These are phyloP conservation scores for Cadophora sp. DNA, from an alignment of 2,329 filamentous ascomycete species.

Conservation along the genomic window DNA sequence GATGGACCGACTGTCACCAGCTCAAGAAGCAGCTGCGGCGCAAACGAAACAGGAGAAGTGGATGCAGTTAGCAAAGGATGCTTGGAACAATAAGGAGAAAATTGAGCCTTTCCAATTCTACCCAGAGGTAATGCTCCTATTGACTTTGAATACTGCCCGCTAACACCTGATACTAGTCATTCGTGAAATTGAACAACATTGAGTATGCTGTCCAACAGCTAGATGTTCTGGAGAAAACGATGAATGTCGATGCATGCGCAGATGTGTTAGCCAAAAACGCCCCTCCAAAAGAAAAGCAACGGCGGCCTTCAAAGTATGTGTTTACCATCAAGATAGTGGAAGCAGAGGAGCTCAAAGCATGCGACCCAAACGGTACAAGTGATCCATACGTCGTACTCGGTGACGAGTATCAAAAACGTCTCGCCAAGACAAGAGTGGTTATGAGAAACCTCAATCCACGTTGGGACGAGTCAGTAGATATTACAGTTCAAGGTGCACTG, in stretches of 20 bases:
- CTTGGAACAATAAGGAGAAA: conserved; percentile 90
- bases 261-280: conserved; percentile 79
- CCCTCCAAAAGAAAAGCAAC: conserved; percentile 67
- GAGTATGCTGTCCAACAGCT: conserved; percentile 93
- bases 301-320: conserved; percentile 85
- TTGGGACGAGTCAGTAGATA: conserved; percentile 97
- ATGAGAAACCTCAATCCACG: conserved; percentile 90
- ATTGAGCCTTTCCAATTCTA: conserved; percentile 98
- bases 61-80: conserved; percentile 91
- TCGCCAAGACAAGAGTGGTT: conserved; percentile 93
- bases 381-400: conserved; percentile 97
- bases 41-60: conserved; percentile 91
- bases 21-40: conserved; percentile 79
- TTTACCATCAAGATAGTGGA: conserved; percentile 99
- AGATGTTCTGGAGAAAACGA: conserved; percentile 85
- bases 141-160: conserved; percentile 28
- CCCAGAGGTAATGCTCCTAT: conserved; percentile 69
- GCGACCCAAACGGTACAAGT: conserved; percentile 90
- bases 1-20: conserved; percentile 90
- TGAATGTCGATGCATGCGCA: conserved; percentile 92
- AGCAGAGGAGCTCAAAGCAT: conserved; percentile 97
- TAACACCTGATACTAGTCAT: conserved; percentile 66
- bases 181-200: conserved; percentile 97
- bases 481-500: conserved; percentile 87
- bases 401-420: conserved; percentile 96